Evolutionary conservation across 352 stramenopile genomes (phyloP).

Genomic region (Globisporangium nagaii): DNA sequence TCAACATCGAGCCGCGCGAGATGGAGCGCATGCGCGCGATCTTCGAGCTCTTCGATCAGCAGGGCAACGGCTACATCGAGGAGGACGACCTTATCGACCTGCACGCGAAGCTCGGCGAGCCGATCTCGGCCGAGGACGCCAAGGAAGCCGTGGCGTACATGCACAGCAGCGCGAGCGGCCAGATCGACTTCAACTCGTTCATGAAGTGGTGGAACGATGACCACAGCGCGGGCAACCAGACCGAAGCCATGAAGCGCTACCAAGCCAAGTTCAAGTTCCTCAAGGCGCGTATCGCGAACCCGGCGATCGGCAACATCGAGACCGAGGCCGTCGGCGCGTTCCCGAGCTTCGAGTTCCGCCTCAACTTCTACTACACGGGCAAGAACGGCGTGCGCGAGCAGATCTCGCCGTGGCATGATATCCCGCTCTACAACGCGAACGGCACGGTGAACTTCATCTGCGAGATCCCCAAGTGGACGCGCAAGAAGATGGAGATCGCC

Average conservation of each 20-base stretch:
- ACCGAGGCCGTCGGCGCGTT: conserved; percentile 75
- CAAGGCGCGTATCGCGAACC: conserved; percentile 82
- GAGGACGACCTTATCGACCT: conserved; percentile 74
- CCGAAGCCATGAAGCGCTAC: conserved; percentile 78
- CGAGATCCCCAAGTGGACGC: conserved; percentile 98
- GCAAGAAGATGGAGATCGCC: conserved; percentile 99
- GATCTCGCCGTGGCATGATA: conserved; percentile 98
- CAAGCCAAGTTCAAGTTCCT: conserved; percentile 89
- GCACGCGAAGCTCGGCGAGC: conserved; percentile 79
- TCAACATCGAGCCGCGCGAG: conserved; percentile 75
- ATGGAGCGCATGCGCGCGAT: conserved; percentile 85
- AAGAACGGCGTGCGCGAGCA: conserved; percentile 64
- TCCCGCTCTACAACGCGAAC: conserved; percentile 92
- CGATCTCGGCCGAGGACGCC: conserved; percentile 69
- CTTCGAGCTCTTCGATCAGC: conserved; percentile 79
- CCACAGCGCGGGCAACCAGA: conserved; percentile 59
- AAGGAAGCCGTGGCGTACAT: conserved; percentile 70
- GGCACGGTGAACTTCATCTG: conserved; percentile 88
- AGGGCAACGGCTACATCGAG: conserved; percentile 75
- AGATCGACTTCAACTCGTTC: conserved; percentile 84
- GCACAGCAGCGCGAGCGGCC: conserved; percentile 41
- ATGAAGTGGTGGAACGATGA: conserved; percentile 89
- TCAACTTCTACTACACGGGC: conserved; percentile 88
- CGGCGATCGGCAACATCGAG: conserved; percentile 73
- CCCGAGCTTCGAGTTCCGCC: conserved; percentile 84